These are phyloP conservation scores for Helichrysum umbraculigerum DNA, from an alignment of 129 eudicot species.

Conservation along the genomic window DNA sequence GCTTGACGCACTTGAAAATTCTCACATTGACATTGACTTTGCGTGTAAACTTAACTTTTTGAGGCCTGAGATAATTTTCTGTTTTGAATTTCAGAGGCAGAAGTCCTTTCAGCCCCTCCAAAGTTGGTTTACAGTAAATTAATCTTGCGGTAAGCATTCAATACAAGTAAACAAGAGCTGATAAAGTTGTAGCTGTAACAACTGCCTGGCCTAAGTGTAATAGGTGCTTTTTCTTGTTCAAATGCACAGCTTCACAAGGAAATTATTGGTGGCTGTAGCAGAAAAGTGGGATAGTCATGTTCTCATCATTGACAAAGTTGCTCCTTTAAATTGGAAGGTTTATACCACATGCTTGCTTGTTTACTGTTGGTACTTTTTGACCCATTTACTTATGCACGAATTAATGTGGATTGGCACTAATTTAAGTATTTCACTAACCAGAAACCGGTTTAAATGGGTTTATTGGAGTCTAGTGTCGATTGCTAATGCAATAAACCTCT, in stretches of 20 bases:
- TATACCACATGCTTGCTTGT: constrained; percentile 24
- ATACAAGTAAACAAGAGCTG: background rate
- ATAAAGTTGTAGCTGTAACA: background rate
- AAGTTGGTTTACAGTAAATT: constrained; percentile 93
- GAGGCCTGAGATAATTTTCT: constrained; percentile 12
- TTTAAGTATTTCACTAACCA: too few species aligned
- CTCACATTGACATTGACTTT: background rate
- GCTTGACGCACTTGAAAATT: background rate
- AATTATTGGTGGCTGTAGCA: constrained; percentile 79
- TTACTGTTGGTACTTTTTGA: background rate
- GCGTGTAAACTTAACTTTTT: background rate
- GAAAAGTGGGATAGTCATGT: constrained; percentile 87
- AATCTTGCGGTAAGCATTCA: constrained; percentile 62
- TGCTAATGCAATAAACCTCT: background rate
- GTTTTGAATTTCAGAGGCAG: constrained; percentile 61
- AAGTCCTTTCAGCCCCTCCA: constrained; percentile 97
- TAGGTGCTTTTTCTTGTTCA: constrained; percentile 7
- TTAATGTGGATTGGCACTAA: background rate
- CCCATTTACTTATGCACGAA: background rate
- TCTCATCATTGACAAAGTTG: constrained; percentile 70
- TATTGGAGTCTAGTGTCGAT: background rate
- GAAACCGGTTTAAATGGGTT: too few species aligned
- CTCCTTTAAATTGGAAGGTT: constrained; percentile 86
- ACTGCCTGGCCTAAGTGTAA: background rate
- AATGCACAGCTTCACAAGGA: constrained; percentile 73